phyloP scores from a whole-genome alignment of 306 rosid genomes.

The Bauhinia variegata region DNA sequence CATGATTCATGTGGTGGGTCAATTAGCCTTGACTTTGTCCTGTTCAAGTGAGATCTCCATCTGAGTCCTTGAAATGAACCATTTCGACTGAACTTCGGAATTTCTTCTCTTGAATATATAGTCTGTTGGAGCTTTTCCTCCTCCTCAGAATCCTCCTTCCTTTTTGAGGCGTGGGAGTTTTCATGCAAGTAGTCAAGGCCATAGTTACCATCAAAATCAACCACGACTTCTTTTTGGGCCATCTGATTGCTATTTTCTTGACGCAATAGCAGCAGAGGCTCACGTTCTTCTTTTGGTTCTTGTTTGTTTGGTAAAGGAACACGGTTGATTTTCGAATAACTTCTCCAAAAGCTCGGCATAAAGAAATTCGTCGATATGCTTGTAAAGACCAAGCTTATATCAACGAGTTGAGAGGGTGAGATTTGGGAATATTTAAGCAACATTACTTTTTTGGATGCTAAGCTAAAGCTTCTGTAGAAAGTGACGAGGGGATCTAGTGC shows the following conservation, averaged over 20 bases:
- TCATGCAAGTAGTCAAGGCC: neutral
- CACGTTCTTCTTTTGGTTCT: neutral
- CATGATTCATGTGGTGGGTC: slow-evolving; percentile 39
- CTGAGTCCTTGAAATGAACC: slow-evolving; percentile 38
- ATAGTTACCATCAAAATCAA: neutral
- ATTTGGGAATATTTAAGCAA: neutral
- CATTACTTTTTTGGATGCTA: neutral
- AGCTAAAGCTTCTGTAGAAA: neutral
- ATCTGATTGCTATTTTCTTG: neutral
- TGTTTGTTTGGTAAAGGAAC: neutral
- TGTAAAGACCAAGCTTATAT: neutral
- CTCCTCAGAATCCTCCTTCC: neutral
- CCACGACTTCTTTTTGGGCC: slow-evolving; percentile 7
- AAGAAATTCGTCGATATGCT: neutral
- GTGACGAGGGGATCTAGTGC: neutral
- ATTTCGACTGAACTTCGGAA: slow-evolving; percentile 52
- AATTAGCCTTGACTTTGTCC: slow-evolving; percentile 57
- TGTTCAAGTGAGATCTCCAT: slow-evolving; percentile 40
- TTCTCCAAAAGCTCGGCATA: neutral
- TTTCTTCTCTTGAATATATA: slow-evolving; percentile 26
- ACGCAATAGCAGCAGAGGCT: neutral
- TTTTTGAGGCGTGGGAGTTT: neutral
- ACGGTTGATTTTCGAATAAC: neutral
- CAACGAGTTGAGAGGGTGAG: neutral
- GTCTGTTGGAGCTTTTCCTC: neutral